A percentile compares a stretch with the other conserved stretches of the same genome.
These are phyloP conservation scores for Solanum gracilifrons DNA, from an alignment of 257 asterid species.

Conservation along the genomic window DNA sequence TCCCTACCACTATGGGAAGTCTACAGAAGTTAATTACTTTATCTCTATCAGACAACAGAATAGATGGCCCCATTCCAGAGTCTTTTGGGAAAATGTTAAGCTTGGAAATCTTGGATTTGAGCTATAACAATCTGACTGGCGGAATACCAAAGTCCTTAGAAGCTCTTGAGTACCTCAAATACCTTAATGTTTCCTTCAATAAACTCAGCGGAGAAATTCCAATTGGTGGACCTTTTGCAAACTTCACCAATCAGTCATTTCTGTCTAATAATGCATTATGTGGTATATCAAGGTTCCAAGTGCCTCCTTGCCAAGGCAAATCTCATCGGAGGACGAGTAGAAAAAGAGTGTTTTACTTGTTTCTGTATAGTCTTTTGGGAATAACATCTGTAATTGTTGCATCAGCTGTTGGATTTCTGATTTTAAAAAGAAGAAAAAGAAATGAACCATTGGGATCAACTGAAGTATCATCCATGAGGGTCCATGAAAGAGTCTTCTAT, in stretches of 20 bases:
- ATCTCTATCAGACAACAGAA: constrained; percentile 4
- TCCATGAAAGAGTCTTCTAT: neutral
- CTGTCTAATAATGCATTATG: constrained; percentile 7
- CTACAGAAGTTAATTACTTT: neutral
- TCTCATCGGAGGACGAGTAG: neutral
- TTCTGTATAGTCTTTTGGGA: neutral
- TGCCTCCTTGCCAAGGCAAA: constrained; percentile 2
- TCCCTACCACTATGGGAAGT: constrained; percentile 5
- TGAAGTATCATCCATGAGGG: neutral
- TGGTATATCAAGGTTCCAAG: neutral
- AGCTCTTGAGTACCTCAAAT: neutral
- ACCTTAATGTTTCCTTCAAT: constrained; percentile 8
- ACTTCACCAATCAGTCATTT: constrained; percentile 9
- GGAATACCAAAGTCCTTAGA: constrained; percentile 10
- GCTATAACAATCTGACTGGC: constrained; percentile 6
- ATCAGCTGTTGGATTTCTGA: neutral
- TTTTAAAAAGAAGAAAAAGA: neutral
- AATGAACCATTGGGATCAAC: neutral
- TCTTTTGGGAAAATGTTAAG: neutral
- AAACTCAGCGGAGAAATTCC: neutral
- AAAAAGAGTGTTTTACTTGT: neutral
- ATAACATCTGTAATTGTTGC: neutral
- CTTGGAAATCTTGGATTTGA: constrained; percentile 1
- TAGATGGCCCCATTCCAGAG: constrained; percentile 16
- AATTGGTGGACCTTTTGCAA: constrained; percentile 2